Percentiles rank a stretch among this genome's conserved stretches.
These are phyloP conservation scores for Cladorrhinum samala DNA, from an alignment of 495 filamentous ascomycete genomes.

Conservation along the genomic window DNA sequence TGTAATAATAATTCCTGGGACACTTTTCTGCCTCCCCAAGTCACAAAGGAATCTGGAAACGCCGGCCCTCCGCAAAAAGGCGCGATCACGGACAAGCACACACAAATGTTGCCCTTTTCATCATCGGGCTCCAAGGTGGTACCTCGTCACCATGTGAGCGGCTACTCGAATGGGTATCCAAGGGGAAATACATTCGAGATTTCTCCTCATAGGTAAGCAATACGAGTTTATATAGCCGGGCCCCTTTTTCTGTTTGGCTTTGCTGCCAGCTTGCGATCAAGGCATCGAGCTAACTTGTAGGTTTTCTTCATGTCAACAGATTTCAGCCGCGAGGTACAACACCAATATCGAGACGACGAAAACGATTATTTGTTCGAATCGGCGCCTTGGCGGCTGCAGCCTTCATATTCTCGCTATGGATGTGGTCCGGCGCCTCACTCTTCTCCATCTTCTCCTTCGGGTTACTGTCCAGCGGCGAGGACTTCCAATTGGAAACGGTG, in stretches of 20 bases:
- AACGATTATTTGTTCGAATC: conserved; percentile 65
- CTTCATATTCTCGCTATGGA: conserved; percentile 54
- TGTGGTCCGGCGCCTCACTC: conserved; percentile 61
- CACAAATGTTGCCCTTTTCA: conserved; percentile 39
- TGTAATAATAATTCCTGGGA: not conserved
- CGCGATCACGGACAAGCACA: conserved; percentile 9
- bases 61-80: conserved; percentile 8
- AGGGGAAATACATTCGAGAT: conserved; percentile 72
- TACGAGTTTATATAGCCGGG: not conserved
- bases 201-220: conserved; percentile 76
- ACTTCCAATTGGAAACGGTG: conserved; percentile 83
- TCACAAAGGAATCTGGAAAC: conserved; percentile 7
- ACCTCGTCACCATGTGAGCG: conserved; percentile 53
- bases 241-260: not conserved
- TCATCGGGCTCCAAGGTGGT: conserved; percentile 48
- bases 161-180: conserved; percentile 74
- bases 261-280: not conserved
- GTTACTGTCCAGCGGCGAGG: conserved; percentile 58
- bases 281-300: not conserved
- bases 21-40: not conserved
- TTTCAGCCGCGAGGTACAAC: conserved; percentile 78
- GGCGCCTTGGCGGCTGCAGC: conserved; percentile 42
- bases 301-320: conserved; percentile 37
- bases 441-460: conserved; percentile 69
- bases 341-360: conserved; percentile 65